Conservation (phyloP, 495 filamentous ascomycete genomes). For the Aspergillus steynii region DNA sequence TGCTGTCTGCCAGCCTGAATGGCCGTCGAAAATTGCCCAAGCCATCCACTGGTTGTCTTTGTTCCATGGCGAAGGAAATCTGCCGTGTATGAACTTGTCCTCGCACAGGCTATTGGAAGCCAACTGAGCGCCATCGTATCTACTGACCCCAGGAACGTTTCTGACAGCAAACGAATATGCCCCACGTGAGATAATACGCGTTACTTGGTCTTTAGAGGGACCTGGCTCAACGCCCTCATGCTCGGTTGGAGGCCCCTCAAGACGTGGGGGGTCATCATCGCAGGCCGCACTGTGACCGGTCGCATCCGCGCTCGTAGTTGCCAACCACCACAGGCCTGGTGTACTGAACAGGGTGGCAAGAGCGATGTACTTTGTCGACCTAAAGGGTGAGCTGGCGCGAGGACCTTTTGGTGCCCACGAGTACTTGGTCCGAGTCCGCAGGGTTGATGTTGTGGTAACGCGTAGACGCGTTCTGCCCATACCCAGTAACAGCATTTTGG, state of each 20-base stretch:
- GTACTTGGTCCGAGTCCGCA: constrained; percentile 12
- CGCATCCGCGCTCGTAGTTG: constrained; percentile 18
- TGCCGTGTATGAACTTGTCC: constrained; percentile 48
- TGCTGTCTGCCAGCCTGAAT: constrained; percentile 48
- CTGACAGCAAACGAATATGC: constrained; percentile 33
- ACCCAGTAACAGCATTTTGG: constrained; percentile 11
- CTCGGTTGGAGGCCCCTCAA: constrained; percentile 18
- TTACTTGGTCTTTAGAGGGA: constrained; percentile 28
- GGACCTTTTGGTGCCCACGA: constrained; percentile 18
- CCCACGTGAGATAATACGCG: constrained; percentile 24
- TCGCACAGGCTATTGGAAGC: constrained; percentile 49
- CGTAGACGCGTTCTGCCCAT: constrained; percentile 17
- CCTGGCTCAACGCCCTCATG: constrained; percentile 14
- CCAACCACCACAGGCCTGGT: constrained; percentile 27
- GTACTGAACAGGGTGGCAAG: constrained; percentile 18
- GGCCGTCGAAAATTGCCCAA: constrained; percentile 53
- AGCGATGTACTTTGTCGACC: constrained; percentile 11
- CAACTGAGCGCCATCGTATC: constrained; percentile 49
- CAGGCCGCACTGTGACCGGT: constrained; percentile 15
- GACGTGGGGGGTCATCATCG: constrained; percentile 9
- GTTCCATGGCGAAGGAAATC: constrained; percentile 38
- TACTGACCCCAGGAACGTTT: constrained; percentile 29
- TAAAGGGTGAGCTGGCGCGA: constrained; percentile 13
- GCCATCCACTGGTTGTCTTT: constrained; percentile 45
- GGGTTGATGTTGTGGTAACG: constrained; percentile 11